Base-by-base conservation (phyloP, 148 eudicot genomes). In the Rhododendron molle region DNA sequence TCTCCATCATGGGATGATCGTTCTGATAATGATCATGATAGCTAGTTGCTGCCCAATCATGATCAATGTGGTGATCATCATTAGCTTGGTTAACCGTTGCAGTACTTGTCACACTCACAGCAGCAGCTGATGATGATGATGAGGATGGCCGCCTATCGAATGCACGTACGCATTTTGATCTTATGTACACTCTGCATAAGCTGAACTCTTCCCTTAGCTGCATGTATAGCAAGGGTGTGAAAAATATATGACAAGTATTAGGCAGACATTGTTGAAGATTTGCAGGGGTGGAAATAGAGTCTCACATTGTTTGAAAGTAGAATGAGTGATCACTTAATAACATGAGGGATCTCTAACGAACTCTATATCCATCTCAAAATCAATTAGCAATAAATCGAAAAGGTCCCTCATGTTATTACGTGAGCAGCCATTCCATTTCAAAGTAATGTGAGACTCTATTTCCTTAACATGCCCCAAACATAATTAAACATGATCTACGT, bases 141-240 rank as follows among this genome's bases (percentile, higher is more conserved):
- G 74, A 13, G 2, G 18, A 32, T 71, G 93, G 93, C 36, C 90
- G 60, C 54, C 93, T 88, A 38, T 89, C 93, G 49, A 91, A 91
- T 82, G 91, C 69, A 30, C 91, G 76, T 43, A 85, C 11, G n/a
- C 84, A 81, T 78, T 87, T 91, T 84, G 90, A 76, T 86, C 77
- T 88, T 36, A 20, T 85, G 90, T 91, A 91, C 38, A 91, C 85
- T 81, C 93, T 58, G 74, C 93, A 89, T 83, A 91, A 28, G n/a
- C 90, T 88, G 10, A 83, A 83, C n/a, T 91, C 93, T 30, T 86
- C 84, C 20, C 81, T 80, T 47, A 83, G 60, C 88, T 89, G 86
- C 83, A 67, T 44, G 14, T 34, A 34, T 2, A 26, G 7, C 3
- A 23, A 5, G 21, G 12, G 6, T 23, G 28, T 1, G 36, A 80